phyloP scores from a whole-genome alignment of 106 monocot genomes.

The Dioscorea alata region DNA sequence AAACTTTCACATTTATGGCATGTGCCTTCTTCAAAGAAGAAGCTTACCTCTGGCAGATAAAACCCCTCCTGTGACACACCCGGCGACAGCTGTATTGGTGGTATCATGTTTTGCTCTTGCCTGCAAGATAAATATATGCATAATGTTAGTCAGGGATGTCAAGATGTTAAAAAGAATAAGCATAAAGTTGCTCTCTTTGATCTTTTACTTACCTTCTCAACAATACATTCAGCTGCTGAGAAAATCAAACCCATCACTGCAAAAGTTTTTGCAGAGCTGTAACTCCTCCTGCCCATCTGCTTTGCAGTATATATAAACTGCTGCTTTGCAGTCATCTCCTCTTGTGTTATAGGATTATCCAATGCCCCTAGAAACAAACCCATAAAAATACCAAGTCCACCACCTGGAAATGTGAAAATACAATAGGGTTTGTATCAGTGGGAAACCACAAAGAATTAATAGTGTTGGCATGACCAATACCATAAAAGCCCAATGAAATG shows the following conservation, averaged over 20 bases:
- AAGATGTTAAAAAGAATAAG: neutral
- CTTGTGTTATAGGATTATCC: constrained; percentile 80
- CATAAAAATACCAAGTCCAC: constrained; percentile 85
- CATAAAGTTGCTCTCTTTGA: neutral
- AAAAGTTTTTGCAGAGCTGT: constrained; percentile 76
- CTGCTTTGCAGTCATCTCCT: constrained; percentile 73
- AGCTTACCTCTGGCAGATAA: constrained; percentile 79
- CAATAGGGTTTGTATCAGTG: too few relatives aligned
- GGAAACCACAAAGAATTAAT: too few relatives aligned
- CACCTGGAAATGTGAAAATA: constrained; percentile 38
- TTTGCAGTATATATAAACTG: constrained; percentile 84
- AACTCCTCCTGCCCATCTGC: constrained; percentile 96
- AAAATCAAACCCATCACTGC: constrained; percentile 94
- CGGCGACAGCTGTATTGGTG: constrained; percentile 93
- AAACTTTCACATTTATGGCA: neutral
- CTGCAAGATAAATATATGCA: constrained; percentile 20
- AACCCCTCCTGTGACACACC: constrained; percentile 90
- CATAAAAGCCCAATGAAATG: too few relatives aligned
- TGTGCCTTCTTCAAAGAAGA: neutral
- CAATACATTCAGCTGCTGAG: constrained; percentile 92
- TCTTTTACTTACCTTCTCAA: constrained; percentile 62
- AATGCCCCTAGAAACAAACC: constrained; percentile 85
- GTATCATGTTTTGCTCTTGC: constrained; percentile 91
- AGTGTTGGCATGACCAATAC: too few relatives aligned
- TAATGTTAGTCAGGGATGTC: neutral